These are phyloP conservation scores for Epichloe gansuensis DNA, from an alignment of 2,329 filamentous ascomycete species.

Conservation along the genomic window DNA sequence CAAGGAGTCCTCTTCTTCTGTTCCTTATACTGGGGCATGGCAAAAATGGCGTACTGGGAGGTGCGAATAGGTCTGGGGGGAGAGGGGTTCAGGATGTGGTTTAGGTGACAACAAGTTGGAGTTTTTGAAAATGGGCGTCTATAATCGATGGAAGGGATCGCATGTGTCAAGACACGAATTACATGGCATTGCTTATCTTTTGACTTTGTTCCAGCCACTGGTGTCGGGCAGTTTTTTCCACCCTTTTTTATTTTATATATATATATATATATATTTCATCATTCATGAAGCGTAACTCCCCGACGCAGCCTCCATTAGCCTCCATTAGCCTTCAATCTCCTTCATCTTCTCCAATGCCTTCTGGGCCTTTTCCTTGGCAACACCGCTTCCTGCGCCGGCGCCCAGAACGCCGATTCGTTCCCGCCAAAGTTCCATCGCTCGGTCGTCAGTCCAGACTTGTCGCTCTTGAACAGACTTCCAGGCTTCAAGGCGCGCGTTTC, in stretches of 20 bases:
- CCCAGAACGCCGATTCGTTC: slow-evolving; percentile 15
- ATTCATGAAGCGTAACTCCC: not conserved
- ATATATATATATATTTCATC: not conserved
- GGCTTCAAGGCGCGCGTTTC: slow-evolving; percentile 11
- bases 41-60: not conserved
- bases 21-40: not conserved
- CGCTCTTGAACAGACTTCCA: slow-evolving; percentile 11
- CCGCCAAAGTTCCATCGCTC: slow-evolving; percentile 20
- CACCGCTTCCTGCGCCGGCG: slow-evolving; percentile 7
- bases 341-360: slow-evolving; percentile 13
- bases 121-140: not conserved
- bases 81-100: not conserved
- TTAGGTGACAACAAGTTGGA: not conserved
- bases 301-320: not conserved
- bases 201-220: not conserved
- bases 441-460: slow-evolving; percentile 12
- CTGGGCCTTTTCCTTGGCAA: slow-evolving; percentile 12
- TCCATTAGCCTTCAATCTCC: slow-evolving; percentile 8
- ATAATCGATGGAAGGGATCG: not conserved
- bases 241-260: not conserved
- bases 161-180: not conserved
- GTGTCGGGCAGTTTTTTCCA: not conserved
- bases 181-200: not conserved
- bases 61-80: not conserved
- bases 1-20: not conserved